Conservation (phyloP, 1,139 yeast genomes). For the Zygosaccharomyces pseudobailii region DNA sequence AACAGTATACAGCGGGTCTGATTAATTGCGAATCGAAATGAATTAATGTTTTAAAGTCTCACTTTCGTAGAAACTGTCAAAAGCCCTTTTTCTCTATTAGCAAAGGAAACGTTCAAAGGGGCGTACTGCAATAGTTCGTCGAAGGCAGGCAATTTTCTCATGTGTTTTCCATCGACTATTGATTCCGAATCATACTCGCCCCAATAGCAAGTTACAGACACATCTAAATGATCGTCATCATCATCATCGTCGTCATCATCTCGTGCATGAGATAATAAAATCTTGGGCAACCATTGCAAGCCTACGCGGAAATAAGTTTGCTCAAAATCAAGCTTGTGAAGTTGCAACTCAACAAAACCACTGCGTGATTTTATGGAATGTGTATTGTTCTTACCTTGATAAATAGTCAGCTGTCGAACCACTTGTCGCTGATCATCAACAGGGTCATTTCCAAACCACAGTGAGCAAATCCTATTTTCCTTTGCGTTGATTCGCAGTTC, state of each 20-base stretch:
- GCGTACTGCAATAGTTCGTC: slow-evolving; percentile 62
- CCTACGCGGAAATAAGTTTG: slow-evolving; percentile 52
- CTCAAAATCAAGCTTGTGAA: slow-evolving; percentile 64
- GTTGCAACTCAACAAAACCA: slow-evolving; percentile 59
- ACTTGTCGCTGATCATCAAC: slow-evolving; percentile 42
- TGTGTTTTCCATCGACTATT: slow-evolving; percentile 35
- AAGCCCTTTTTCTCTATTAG: slow-evolving; percentile 63
- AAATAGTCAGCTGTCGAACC: slow-evolving; percentile 55
- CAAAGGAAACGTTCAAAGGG: slow-evolving; percentile 59
- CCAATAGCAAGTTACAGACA: slow-evolving; percentile 66
- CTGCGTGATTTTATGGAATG: slow-evolving; percentile 47
- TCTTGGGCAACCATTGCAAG: slow-evolving; percentile 73
- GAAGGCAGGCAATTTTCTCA: slow-evolving; percentile 58
- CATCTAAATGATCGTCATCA: slow-evolving; percentile 42
- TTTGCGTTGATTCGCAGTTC: slow-evolving; percentile 54
- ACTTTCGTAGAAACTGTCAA: slow-evolving; percentile 43
- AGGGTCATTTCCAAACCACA: slow-evolving; percentile 49
- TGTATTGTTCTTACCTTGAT: slow-evolving; percentile 44
- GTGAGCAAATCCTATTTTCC: slow-evolving; percentile 59
- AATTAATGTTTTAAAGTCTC: slow-evolving; percentile 13
- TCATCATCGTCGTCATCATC: slow-evolving; percentile 17
- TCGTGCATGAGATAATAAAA: slow-evolving; percentile 40
- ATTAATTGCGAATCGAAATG: neutral
- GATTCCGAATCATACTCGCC: slow-evolving; percentile 54
- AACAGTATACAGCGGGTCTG: slow-evolving; percentile 2